Evolutionary conservation across 164 flowering plant species (phyloP).

Genomic region (Cinnamomum micranthum): DNA sequence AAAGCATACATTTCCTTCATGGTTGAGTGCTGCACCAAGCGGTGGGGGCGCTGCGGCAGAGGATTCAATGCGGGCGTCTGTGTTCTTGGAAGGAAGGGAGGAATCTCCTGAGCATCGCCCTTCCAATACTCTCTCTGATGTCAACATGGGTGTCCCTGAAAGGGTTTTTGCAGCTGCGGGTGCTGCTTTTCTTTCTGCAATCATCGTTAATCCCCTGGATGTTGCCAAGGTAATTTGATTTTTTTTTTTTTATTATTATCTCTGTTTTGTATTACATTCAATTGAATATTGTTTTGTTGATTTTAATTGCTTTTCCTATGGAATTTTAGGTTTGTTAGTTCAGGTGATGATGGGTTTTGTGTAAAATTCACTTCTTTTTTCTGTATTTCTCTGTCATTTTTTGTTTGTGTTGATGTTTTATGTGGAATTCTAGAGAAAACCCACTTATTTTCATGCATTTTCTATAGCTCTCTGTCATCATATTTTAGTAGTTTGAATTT

Average conservation of each 20-base stretch:
- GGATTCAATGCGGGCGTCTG: constrained; percentile 1
- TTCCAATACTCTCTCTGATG: constrained; percentile 24
- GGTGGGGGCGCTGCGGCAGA: not conserved
- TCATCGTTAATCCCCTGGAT: constrained; percentile 94
- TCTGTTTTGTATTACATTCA: not conserved
- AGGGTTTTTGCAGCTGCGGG: constrained; percentile 87
- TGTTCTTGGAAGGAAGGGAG: constrained; percentile 7
- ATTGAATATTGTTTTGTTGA: not conserved
- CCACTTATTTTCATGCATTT: too few relatives aligned
- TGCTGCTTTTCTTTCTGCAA: constrained; percentile 86
- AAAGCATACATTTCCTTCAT: constrained; percentile 26
- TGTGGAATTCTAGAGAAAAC: not conserved
- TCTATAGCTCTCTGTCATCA: too few relatives aligned
- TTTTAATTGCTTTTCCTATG: not conserved
- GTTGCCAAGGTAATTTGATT: constrained; percentile 65
- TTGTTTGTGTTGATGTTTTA: not conserved
- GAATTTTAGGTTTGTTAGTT: not conserved
- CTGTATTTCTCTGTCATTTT: not conserved
- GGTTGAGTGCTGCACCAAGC: constrained; percentile 31
- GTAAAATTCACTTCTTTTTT: not conserved
- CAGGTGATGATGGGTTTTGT: not conserved
- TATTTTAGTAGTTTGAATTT: too few relatives aligned
- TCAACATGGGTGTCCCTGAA: constrained; percentile 55
- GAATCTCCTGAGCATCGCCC: not conserved
- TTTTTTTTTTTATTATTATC: too few relatives aligned